Percentiles rank a stretch among this genome's conserved stretches.
Evolutionary conservation across 768 basidiomycete species (phyloP).

Genomic region (Gelatoporia subvermispora): DNA sequence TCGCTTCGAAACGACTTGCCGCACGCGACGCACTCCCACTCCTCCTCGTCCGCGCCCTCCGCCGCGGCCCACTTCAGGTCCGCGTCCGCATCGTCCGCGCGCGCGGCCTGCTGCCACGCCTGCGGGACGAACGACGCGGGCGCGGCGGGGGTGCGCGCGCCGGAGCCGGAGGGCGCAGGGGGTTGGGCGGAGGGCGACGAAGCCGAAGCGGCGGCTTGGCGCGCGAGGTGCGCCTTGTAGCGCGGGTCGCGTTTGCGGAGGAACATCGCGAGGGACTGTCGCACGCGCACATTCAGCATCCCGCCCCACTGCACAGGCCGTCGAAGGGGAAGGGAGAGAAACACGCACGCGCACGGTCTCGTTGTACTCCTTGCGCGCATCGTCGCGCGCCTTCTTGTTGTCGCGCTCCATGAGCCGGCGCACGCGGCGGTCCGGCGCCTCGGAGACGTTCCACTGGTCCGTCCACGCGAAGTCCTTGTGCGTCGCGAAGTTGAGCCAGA

Average conservation of each 20-base stretch:
- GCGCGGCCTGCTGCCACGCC: conserved; percentile 75
- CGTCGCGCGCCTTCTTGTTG: conserved; percentile 88
- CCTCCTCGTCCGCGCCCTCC: conserved; percentile 67
- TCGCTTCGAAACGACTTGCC: conserved; percentile 85
- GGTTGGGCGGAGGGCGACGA: conserved; percentile 4
- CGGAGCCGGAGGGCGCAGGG: conserved; percentile 6
- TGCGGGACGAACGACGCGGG: conserved; percentile 67
- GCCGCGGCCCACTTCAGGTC: conserved; percentile 75
- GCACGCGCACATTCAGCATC: too few relatives aligned
- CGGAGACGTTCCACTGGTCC: conserved; percentile 75
- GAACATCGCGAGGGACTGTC: conserved; percentile 68
- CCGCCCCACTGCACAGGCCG: not conserved
- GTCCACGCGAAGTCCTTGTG: conserved; percentile 86
- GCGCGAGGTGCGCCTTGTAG: conserved; percentile 60
- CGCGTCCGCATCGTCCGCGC: conserved; percentile 34
- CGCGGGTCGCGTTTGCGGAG: conserved; percentile 87
- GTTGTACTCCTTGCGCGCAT: conserved; percentile 86
- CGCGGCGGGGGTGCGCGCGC: conserved; percentile 20
- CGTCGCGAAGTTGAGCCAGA: conserved; percentile 85
- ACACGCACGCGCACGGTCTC: conserved; percentile 75
- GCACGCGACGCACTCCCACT: conserved; percentile 96
- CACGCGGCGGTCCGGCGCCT: conserved; percentile 83
- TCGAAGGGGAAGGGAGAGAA: not conserved
- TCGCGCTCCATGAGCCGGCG: conserved; percentile 90
- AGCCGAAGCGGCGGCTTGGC: conserved; percentile 38